phyloP scores from a whole-genome alignment of 106 monocot species.

The Vanilla planifolia region DNA sequence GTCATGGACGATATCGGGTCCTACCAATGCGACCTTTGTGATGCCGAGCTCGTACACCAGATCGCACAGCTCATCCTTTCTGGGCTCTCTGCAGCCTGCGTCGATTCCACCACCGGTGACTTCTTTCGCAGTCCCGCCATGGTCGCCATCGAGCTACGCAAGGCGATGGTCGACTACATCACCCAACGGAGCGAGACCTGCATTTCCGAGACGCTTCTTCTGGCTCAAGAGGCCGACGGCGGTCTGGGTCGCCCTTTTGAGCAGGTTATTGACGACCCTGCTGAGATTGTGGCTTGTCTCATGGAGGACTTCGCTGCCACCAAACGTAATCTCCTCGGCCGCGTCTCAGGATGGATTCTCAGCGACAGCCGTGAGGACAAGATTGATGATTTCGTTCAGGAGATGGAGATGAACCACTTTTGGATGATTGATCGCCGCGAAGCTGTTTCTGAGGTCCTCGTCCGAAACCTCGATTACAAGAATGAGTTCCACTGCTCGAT shows the following conservation, averaged over 20 bases:
- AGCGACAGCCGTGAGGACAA: conserved; percentile 65
- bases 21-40: conserved; percentile 24
- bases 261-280: neutral
- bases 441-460: conserved; percentile 22
- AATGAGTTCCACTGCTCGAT: conserved; percentile 32
- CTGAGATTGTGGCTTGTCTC: conserved; percentile 26
- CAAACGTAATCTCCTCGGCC: conserved; percentile 31
- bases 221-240: neutral
- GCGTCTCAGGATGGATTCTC: conserved; percentile 58
- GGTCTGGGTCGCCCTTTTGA: too few species aligned
- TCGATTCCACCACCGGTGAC: conserved; percentile 39
- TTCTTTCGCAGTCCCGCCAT: conserved; percentile 33
- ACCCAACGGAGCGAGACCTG: conserved; percentile 18
- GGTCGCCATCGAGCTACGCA: conserved; percentile 41
- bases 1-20: neutral
- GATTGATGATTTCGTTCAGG: conserved; percentile 64
- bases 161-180: conserved; percentile 43
- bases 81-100: conserved; percentile 26
- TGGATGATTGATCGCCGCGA: conserved; percentile 47
- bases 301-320: conserved; percentile 41
- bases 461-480: conserved; percentile 47
- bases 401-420: conserved; percentile 47
- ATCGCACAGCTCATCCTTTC: conserved; percentile 43
- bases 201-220: conserved; percentile 23
- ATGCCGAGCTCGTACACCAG: conserved; percentile 40